Evolutionary conservation across 129 eudicot species (phyloP), one percentile per base, ranked within the genome.

Genomic region (Escallonia herrerae): DNA sequence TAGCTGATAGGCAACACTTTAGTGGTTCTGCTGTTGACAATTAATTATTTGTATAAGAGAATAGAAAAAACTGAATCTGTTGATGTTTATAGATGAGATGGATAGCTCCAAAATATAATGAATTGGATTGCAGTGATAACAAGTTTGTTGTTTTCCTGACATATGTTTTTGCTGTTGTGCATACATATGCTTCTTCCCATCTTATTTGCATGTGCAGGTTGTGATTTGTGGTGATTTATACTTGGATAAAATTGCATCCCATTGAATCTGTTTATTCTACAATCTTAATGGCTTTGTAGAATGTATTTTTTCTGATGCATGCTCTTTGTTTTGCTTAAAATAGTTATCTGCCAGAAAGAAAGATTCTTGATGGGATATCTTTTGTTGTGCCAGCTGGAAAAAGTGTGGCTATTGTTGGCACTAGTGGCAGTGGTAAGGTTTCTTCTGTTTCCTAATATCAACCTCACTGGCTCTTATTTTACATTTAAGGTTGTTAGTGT

Each of bases 351-450:
- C 63, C 88, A 72, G 97, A 87, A 68, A 83, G 97, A 70, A 91
- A 91, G 86, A 91, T 91, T 74, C 97, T 91, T 77, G 96, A 91
- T 79, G 97, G 97, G 67, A 74, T 91, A 76, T 91, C 97, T 67
- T 91, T 91, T 79, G 87, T 79, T 74, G 96, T 91, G 74, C 97
- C 97, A 74, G 85, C 95, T 81, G 97, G 97, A 65, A 83, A 84
- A 76, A 91, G 97, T 83, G 96, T 91, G 39, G 97, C 97, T 67
- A 85, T 91, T 60, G 97, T 91, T 72, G 97, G 97, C 70, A 91
- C 97, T 43, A 91, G 97, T 81, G 97, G 97, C 77, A 91, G 97
- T 69, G 97, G 97, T 91, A 84, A 81, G 80, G 62, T 43, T 75
- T 66, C 51, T 43, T 3, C 53, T 84, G 62, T 6, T 2, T 56